phyloP scores from a whole-genome alignment of 345 rosid species.

The Euphorbia pulcherrima region DNA sequence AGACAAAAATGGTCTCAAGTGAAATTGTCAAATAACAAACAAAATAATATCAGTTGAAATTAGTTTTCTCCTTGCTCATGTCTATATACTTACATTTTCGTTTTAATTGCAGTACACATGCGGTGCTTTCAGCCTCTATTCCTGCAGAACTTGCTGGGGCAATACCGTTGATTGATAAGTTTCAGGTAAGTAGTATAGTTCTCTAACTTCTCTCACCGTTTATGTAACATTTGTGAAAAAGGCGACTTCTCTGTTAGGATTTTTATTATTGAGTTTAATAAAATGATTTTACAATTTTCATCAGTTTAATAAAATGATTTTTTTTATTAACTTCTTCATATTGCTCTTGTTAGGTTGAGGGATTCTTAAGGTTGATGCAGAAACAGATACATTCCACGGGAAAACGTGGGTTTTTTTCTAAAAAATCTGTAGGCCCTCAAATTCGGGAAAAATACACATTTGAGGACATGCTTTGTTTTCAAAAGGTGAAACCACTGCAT shows the following conservation, averaged over 20 bases:
- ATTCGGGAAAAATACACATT: constrained; percentile 79
- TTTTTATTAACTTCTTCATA: constrained; percentile 4
- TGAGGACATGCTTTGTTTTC: constrained; percentile 96
- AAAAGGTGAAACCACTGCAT: constrained; percentile 50
- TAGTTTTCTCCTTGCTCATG: background rate
- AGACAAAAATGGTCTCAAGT: background rate
- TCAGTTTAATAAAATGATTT: no score
- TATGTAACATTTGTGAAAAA: background rate
- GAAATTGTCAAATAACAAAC: no score
- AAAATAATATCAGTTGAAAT: no score
- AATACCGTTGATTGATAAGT: constrained; percentile 84
- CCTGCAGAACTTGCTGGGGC: constrained; percentile 93
- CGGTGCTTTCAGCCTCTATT: constrained; percentile 49
- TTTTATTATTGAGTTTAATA: background rate
- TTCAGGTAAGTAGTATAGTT: constrained; percentile 68
- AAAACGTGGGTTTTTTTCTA: constrained; percentile 82
- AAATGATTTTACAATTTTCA: background rate
- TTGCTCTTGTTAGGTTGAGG: constrained; percentile 60
- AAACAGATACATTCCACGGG: constrained; percentile 89
- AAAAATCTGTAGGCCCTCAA: constrained; percentile 65
- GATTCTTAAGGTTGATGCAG: constrained; percentile 86
- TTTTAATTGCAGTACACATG: constrained; percentile 44
- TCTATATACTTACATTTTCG: background rate
- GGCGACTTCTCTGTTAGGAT: constrained; percentile 1
- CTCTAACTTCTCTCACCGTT: constrained; percentile 7